phyloP scores from a whole-genome alignment of 2,329 filamentous ascomycete genomes.

The Beauveria sp. region DNA sequence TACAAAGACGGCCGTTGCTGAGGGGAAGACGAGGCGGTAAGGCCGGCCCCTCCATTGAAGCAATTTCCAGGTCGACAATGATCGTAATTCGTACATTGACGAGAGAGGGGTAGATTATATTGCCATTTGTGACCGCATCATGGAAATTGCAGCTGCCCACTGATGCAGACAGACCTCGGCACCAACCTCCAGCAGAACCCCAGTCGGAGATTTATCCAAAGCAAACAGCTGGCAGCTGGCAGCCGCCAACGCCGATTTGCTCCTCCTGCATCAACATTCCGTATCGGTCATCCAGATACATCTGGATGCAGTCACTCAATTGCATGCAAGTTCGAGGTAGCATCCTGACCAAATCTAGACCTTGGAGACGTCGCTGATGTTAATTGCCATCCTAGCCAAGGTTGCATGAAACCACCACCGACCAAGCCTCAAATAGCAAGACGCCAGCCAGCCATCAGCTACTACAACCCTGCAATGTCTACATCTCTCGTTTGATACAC shows the following conservation, averaged over 20 bases:
- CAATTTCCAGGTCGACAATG: not conserved
- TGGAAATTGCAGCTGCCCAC: not conserved
- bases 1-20: not conserved
- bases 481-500: not conserved
- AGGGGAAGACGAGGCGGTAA: slow-evolving; percentile 4
- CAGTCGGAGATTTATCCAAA: not conserved
- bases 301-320: not conserved
- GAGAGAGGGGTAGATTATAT: not conserved
- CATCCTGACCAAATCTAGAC: not conserved
- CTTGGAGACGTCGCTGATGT: not conserved
- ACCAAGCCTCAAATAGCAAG: not conserved
- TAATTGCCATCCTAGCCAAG: not conserved
- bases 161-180: not conserved
- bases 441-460: not conserved
- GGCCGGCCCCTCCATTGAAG: not conserved
- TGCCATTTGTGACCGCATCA: not conserved
- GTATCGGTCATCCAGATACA: not conserved
- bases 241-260: not conserved
- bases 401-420: not conserved
- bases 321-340: not conserved
- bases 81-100: not conserved
- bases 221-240: not conserved
- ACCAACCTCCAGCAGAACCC: not conserved
- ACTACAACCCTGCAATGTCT: not conserved
- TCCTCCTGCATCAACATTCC: not conserved